Evolutionary conservation across 192 early-diverging fungal genomes (phyloP).

Genomic region (Lunasporangiospora selenospora): DNA sequence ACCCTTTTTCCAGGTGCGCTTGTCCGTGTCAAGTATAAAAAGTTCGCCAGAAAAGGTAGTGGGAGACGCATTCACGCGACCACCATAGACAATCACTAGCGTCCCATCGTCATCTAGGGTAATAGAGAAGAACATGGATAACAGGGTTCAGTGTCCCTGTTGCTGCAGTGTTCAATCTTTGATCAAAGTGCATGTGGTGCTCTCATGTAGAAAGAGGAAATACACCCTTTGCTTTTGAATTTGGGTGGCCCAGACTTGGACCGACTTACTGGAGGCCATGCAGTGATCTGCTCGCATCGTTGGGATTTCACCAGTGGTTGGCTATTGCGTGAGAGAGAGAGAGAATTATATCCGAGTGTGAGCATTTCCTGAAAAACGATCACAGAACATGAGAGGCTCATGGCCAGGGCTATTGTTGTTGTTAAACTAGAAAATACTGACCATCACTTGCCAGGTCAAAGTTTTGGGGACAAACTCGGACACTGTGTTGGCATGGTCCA

Average conservation of each 20-base stretch:
- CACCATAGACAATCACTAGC: constrained; percentile 20
- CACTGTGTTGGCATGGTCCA: constrained; percentile 2
- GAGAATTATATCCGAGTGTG: neutral
- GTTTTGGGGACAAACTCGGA: constrained; percentile 28
- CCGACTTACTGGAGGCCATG: constrained; percentile 26
- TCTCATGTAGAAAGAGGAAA: neutral
- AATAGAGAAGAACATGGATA: neutral
- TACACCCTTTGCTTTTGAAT: too few relatives aligned
- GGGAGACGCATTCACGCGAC: neutral
- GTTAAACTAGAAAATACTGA: neutral
- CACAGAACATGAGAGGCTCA: neutral
- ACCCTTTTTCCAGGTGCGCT: constrained; percentile 13
- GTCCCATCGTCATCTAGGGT: constrained; percentile 30
- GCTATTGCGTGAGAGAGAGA: neutral
- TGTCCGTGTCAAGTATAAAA: constrained; percentile 22
- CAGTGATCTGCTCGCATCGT: constrained; percentile 32
- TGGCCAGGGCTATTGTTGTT: neutral
- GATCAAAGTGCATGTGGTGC: neutral
- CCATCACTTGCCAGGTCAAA: constrained; percentile 10
- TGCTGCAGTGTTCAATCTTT: neutral
- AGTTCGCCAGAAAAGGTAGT: constrained; percentile 13
- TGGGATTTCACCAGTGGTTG: constrained; percentile 8
- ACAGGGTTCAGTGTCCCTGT: neutral
- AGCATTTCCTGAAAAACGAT: too few relatives aligned
- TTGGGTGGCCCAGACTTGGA: too few relatives aligned